Percentiles rank a stretch among this genome's conserved stretches.
Conservation (phyloP, 208 protist species). For the Crithidia expoeki region DNA sequence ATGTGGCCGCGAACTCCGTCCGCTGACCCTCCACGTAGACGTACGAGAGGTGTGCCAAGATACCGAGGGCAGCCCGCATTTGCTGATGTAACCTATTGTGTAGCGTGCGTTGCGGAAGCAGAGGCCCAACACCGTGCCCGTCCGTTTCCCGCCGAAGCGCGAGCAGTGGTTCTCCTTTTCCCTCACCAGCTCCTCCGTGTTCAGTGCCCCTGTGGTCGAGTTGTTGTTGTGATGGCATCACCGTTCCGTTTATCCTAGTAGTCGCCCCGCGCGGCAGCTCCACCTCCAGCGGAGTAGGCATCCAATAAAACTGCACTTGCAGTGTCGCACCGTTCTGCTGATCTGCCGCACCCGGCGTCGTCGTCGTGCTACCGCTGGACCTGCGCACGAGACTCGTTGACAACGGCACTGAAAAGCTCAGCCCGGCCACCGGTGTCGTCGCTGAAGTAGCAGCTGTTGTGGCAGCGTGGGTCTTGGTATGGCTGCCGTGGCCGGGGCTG, state of each 20-base stretch:
- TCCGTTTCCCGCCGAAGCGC: background rate
- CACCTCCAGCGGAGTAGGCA: conserved; percentile 22
- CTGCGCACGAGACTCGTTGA: conserved; percentile 4
- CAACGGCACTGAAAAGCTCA: background rate
- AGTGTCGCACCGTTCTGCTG: conserved; percentile 29
- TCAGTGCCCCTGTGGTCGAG: background rate
- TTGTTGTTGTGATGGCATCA: background rate
- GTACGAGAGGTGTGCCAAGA: conserved; percentile 28
- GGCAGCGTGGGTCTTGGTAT: background rate
- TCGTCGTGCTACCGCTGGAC: background rate
- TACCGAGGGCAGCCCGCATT: conserved; percentile 21
- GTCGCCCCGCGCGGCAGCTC: conserved; percentile 9
- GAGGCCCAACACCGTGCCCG: background rate
- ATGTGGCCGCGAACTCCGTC: background rate
- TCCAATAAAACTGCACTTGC: conserved; percentile 39
- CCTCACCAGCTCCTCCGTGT: background rate
- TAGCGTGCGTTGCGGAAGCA: background rate
- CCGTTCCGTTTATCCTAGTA: background rate
- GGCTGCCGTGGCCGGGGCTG: conserved; percentile 10
- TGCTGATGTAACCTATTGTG: conserved; percentile 12
- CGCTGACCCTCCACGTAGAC: conserved; percentile 17
- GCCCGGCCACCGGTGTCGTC: background rate
- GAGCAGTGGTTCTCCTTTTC: background rate
- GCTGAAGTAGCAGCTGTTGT: background rate
- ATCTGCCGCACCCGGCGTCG: conserved; percentile 9